phyloP scores from a whole-genome alignment of 2,329 filamentous ascomycete genomes.

The Akanthomyces uredinophilus region DNA sequence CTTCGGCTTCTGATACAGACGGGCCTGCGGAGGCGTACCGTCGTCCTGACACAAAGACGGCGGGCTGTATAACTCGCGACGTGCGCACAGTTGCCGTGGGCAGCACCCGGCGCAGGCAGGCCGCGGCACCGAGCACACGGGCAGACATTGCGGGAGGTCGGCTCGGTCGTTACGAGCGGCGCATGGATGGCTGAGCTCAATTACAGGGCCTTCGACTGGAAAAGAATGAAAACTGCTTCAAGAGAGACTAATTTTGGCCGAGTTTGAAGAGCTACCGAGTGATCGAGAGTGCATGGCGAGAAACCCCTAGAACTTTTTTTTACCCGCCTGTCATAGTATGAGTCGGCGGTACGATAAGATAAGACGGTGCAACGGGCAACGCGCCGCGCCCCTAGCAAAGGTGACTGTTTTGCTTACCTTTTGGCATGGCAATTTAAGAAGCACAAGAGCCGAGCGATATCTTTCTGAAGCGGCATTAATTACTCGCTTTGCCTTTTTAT shows the following conservation, averaged over 20 bases:
- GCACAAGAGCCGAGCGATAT: not conserved
- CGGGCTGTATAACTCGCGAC: not conserved
- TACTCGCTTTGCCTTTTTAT: not conserved
- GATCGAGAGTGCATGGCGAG: not conserved
- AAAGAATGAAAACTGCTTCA: not conserved
- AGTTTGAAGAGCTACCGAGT: not conserved
- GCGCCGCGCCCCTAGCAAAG: slow-evolving; percentile 5
- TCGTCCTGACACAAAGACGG: slow-evolving; percentile 12
- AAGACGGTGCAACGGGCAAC: slow-evolving; percentile 11
- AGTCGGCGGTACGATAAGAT: slow-evolving; percentile 6
- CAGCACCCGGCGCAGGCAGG: slow-evolving; percentile 6
- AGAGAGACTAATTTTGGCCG: not conserved
- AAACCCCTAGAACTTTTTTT: slow-evolving; percentile 6
- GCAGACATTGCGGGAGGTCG: slow-evolving; percentile 5
- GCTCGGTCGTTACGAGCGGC: not conserved
- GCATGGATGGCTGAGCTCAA: not conserved
- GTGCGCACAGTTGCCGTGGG: not conserved
- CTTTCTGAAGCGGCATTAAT: not conserved
- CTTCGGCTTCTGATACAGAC: slow-evolving; percentile 15
- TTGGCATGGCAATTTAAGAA: not conserved
- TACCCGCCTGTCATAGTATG: not conserved
- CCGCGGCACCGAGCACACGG: not conserved
- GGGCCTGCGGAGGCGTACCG: slow-evolving; percentile 16
- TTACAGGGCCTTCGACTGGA: not conserved
- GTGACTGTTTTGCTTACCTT: not conserved